Base-by-base conservation (phyloP, 495 filamentous ascomycete genomes). In the Cladorrhinum samala region DNA sequence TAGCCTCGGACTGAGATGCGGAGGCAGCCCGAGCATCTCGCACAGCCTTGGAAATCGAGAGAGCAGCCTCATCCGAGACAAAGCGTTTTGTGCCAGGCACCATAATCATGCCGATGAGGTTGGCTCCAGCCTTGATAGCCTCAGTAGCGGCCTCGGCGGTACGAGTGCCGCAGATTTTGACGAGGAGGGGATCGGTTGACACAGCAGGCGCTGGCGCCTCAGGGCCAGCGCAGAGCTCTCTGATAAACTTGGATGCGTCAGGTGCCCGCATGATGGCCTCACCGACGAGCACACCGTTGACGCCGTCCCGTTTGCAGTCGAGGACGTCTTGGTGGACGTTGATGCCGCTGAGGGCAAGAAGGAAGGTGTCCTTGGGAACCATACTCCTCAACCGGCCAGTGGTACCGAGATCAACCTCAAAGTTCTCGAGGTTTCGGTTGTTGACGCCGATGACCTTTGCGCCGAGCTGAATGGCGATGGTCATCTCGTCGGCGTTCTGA, bases 381-480 rank as follows among this genome's bases (percentile, higher is more conserved):
- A 89, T 83, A 53, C 84, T 84, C 69, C 95, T 89, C 23, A 99
- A 74, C 2, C 94, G 82, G 61, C 88, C 92, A 0, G 93, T 97
- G 7, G 94, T 99, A 43, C 89, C 86, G 9, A 97, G 80, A 63
- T 99, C 93, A 14, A 99, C 93, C 63, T 96, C 91, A 53, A 99
- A 99, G 64, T 81, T 95, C 49, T 90, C 90, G 6, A 99, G 78
- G 61, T 99, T 92, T 38, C 93, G 80, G 69, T 99, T 99, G 70
- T 99, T 99, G 60, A 99, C 93, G 8, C 93, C 93, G 61, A 99
- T 96, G 20, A 94, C 91, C 66, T 90, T 84, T n/a, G 93, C 78
- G 14, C 93, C 94, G 8, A 99, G 76, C 21, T 86, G 80, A 20
- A 95, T 83, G 9, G 93, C 93, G 30, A 82, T 83, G 38, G 84